Evolutionary conservation across 1,139 yeast genomes (phyloP), one percentile per base, ranked within the genome.

Genomic region (Sugiyamaella novakii): DNA sequence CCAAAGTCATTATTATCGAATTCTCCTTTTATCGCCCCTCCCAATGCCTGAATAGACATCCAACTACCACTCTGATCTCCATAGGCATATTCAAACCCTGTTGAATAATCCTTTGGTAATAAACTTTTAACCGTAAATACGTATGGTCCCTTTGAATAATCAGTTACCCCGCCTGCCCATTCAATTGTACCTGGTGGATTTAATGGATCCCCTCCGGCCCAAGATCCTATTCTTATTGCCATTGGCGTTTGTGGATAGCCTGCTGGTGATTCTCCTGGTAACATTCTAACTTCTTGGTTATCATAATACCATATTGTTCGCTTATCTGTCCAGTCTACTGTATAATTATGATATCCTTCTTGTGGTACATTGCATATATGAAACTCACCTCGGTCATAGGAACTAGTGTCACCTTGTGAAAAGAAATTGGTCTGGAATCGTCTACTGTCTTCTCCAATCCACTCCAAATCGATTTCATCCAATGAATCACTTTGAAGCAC

Each of bases 91-190:
- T 76, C 75, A 1, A 75, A 61, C 37, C 97, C 96, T 14, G 87
- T 76, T 2, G 96, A 87, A 67, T 88, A 89, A 67, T 89, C 96
- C 29, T 81, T 72, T 14, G 86, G 87, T 36, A 76, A 67, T 36
- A 88, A 61, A 3, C 77, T 72, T 60, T 83, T 74, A 55, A 89
- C 77, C 56, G 76, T 64, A 87, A 86, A 86, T 31, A 81, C 65
- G 65, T 80, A 86, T 41, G 94, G 92, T 31, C 81, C 88, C 39
- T 76, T 60, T 11, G 76, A 57, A 62, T 79, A 84, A 64, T 85
- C 83, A 11, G 88, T 81, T n/a, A 58, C 56, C 46, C 95, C 95
- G 46, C 95, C 94, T 11, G 94, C 92, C 95, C 95, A 86, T 59
- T 80, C 80, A 51, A 86, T 82, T 6, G 94, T 85, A 30, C 94